These are phyloP conservation scores for Paraglomus occultum DNA, from an alignment of 192 early-diverging fungal species.

Conservation along the genomic window DNA sequence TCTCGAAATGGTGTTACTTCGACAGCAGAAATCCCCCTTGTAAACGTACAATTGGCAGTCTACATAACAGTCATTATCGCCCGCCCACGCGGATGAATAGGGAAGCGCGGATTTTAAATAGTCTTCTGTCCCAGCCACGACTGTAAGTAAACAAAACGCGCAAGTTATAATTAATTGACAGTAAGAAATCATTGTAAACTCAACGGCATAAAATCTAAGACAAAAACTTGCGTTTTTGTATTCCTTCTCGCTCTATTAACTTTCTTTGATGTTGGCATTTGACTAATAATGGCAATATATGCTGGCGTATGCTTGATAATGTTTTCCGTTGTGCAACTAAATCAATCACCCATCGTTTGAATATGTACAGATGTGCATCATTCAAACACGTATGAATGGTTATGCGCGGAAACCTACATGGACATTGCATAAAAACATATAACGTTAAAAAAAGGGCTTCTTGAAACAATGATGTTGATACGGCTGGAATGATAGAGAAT, in stretches of 20 bases:
- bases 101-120: constrained; percentile 36
- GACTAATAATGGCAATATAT: constrained; percentile 84
- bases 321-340: constrained; percentile 58
- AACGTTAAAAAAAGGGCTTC: not conserved
- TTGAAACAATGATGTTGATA: not conserved
- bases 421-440: constrained; percentile 37
- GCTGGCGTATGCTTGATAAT: constrained; percentile 74
- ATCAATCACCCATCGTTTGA: constrained; percentile 93
- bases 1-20: constrained; percentile 77
- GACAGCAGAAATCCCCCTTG: constrained; percentile 71
- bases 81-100: constrained; percentile 35
- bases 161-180: not conserved
- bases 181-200: not conserved
- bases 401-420: constrained; percentile 78
- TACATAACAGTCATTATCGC: constrained; percentile 46
- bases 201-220: not conserved
- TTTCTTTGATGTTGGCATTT: constrained; percentile 77
- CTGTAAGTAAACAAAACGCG: not conserved
- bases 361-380: constrained; percentile 91
- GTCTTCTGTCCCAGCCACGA: constrained; percentile 34
- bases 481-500: not conserved
- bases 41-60: constrained; percentile 56
- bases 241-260: constrained; percentile 62
- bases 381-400: constrained; percentile 77
- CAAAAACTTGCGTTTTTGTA: constrained; percentile 55